Base-by-base conservation (phyloP, 805 yeast genomes). In the Wickerhamiella alocasiicola region DNA sequence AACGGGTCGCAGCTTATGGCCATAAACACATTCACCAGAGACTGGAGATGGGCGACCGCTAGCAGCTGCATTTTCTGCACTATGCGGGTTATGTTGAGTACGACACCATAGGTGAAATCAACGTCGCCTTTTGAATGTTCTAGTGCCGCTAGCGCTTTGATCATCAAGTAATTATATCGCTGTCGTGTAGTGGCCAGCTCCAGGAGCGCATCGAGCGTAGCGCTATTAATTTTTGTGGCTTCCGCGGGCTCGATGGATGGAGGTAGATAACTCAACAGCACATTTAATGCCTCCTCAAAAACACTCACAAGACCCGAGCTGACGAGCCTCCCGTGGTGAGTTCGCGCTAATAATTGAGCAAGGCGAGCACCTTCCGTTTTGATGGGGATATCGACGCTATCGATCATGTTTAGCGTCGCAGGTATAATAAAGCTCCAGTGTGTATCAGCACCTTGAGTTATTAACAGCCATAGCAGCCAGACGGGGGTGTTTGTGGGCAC, bases 161-260 rank as follows among this genome's bases (percentile, higher is more conserved):
- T 35, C 28, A 59, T 45, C 6, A 57, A 31, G 21, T 29, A 39
- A 36, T 56, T 44, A 26, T 19, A 31, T 12, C 40, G 32, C 27
- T 24, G 13, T 9, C 38, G 30, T 2, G 40, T 29, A 4, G 36
- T n/a, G n/a, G 56, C 71, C 3, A 64, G 65, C 36, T 59, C 66
- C 41, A 62, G 61, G 44, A 58, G 67, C 31, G 70, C 71, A 2
- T 56, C 59, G n/a, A 61, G 62, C 30, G 74, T 67, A 43, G 60
- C 44, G n/a, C 45, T 31, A 5, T 49, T 42, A 9, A 57, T 24
- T 5, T 16, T 24, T 23, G 31, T 41, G 5, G 60, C 44, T 9
- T 46, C 41, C 2, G 39, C 41, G 2, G 47, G 41, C 6, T 41
- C 41, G 2, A 43, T 45, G 9, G 57, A 39, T 1, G 64, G 64